phyloP scores from a whole-genome alignment of 768 basidiomycete species.

The Psilocybe azurescens region DNA sequence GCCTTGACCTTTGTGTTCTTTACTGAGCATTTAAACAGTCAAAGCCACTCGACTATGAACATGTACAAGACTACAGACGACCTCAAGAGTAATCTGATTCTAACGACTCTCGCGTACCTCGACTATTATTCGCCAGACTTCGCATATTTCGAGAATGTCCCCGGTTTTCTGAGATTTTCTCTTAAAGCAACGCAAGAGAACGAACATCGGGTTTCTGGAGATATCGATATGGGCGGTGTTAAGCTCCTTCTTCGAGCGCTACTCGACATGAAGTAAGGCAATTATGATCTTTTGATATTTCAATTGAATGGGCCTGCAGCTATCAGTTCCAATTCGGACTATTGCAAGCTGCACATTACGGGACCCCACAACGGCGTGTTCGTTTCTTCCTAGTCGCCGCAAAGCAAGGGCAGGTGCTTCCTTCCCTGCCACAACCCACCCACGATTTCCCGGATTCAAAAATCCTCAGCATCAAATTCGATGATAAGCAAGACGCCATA shows the following conservation, averaged over 20 bases:
- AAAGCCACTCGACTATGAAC: conserved; percentile 75
- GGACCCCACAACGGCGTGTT: conserved; percentile 57
- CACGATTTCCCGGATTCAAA: conserved; percentile 54
- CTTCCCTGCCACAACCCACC: conserved; percentile 59
- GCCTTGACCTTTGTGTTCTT: background rate
- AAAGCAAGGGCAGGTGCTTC: conserved; percentile 43
- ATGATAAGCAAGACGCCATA: conserved; percentile 33
- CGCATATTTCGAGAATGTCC: conserved; percentile 59
- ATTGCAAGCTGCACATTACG: conserved; percentile 61
- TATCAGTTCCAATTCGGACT: conserved; percentile 58
- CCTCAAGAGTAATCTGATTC: conserved; percentile 68
- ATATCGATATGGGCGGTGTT: conserved; percentile 74
- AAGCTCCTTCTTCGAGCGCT: conserved; percentile 69
- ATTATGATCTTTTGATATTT: background rate
- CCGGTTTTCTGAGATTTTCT: conserved; percentile 50
- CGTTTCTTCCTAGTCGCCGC: conserved; percentile 63
- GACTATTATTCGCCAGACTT: conserved; percentile 49
- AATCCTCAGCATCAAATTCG: conserved; percentile 55
- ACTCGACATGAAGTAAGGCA: conserved; percentile 65
- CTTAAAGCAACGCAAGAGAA: conserved; percentile 46
- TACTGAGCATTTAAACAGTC: conserved; percentile 45
- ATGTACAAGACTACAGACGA: conserved; percentile 74
- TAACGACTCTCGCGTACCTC: conserved; percentile 60
- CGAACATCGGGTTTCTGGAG: conserved; percentile 59
- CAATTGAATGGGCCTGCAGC: conserved; percentile 29